Percentiles rank a stretch among this genome's conserved stretches.
Conservation (phyloP, 2,329 filamentous ascomycete genomes). For the Aspergillus oerlinghausenensis region DNA sequence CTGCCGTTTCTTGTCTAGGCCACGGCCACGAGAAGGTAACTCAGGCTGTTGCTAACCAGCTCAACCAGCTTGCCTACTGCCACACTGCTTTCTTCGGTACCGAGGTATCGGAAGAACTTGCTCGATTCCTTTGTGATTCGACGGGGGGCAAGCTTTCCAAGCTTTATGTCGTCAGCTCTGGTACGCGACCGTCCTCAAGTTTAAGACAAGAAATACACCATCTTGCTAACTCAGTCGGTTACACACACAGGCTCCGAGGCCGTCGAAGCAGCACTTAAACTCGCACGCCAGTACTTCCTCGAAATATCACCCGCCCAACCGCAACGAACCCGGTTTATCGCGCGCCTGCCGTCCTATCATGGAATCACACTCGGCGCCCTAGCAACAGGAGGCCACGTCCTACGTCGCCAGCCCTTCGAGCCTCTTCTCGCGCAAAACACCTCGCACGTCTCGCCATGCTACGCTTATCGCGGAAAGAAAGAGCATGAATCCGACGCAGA, state of each 20-base stretch:
- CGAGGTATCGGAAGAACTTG: slow-evolving; percentile 50
- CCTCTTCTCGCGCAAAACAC: slow-evolving; percentile 54
- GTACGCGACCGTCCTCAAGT: slow-evolving; percentile 29
- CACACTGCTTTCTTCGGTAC: slow-evolving; percentile 57
- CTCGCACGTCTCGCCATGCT: slow-evolving; percentile 62
- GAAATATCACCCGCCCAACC: slow-evolving; percentile 52
- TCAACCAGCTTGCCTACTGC: slow-evolving; percentile 56
- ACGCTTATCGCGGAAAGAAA: slow-evolving; percentile 56
- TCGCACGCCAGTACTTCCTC: slow-evolving; percentile 62
- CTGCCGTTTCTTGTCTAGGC: slow-evolving; percentile 68
- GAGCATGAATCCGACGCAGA: slow-evolving; percentile 51
- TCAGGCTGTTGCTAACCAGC: slow-evolving; percentile 56
- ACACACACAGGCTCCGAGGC: slow-evolving; percentile 57
- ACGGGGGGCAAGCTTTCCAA: slow-evolving; percentile 51
- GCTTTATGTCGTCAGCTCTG: slow-evolving; percentile 55
- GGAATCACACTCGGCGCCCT: slow-evolving; percentile 66
- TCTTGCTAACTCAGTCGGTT: not conserved
- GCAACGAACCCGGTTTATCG: slow-evolving; percentile 57
- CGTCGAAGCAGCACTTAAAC: slow-evolving; percentile 64
- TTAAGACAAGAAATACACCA: too few species aligned
- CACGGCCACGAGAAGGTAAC: slow-evolving; percentile 60
- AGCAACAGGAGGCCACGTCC: slow-evolving; percentile 58
- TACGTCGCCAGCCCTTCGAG: slow-evolving; percentile 58
- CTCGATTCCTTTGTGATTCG: slow-evolving; percentile 45
- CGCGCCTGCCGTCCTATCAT: slow-evolving; percentile 63